Conservation (phyloP, 2,329 filamentous ascomycete species). For the Didymella sp. region DNA sequence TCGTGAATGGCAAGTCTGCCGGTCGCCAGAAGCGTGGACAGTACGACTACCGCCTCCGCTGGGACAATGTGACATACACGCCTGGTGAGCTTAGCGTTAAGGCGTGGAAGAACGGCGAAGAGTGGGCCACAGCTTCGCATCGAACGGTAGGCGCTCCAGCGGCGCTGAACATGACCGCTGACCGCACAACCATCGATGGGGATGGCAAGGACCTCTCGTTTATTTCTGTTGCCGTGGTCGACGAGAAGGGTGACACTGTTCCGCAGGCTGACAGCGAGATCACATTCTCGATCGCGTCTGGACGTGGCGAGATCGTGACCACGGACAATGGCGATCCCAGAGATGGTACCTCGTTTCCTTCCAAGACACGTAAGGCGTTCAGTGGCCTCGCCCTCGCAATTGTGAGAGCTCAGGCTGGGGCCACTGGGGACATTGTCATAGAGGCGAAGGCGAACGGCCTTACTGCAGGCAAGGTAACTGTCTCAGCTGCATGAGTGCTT, state of each 20-base stretch:
- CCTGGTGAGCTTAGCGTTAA: slow-evolving; percentile 58
- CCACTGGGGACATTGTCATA: slow-evolving; percentile 22
- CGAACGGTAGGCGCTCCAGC: slow-evolving; percentile 53
- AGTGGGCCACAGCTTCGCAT: slow-evolving; percentile 56
- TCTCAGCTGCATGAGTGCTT: slow-evolving; percentile 2
- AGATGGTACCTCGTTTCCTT: slow-evolving; percentile 33
- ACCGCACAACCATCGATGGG: slow-evolving; percentile 51
- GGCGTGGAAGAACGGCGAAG: slow-evolving; percentile 56
- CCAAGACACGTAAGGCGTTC: slow-evolving; percentile 32
- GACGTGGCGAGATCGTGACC: slow-evolving; percentile 55
- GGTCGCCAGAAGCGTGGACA: slow-evolving; percentile 50
- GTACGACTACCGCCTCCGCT: slow-evolving; percentile 60
- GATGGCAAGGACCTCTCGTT: slow-evolving; percentile 57
- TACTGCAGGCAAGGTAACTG: not conserved
- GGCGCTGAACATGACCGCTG: slow-evolving; percentile 50
- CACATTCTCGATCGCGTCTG: slow-evolving; percentile 52
- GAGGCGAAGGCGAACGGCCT: slow-evolving; percentile 16
- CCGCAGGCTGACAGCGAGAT: slow-evolving; percentile 54
- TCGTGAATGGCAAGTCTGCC: slow-evolving; percentile 59
- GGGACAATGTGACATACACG: slow-evolving; percentile 60
- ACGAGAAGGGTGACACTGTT: slow-evolving; percentile 54
- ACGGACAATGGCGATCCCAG: slow-evolving; percentile 60
- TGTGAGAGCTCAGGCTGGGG: slow-evolving; percentile 21
- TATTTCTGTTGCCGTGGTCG: slow-evolving; percentile 55
- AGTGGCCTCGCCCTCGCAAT: slow-evolving; percentile 36